These are phyloP conservation scores for Coniferiporia weirii DNA, from an alignment of 1,284 basidiomycete species.

Conservation along the genomic window DNA sequence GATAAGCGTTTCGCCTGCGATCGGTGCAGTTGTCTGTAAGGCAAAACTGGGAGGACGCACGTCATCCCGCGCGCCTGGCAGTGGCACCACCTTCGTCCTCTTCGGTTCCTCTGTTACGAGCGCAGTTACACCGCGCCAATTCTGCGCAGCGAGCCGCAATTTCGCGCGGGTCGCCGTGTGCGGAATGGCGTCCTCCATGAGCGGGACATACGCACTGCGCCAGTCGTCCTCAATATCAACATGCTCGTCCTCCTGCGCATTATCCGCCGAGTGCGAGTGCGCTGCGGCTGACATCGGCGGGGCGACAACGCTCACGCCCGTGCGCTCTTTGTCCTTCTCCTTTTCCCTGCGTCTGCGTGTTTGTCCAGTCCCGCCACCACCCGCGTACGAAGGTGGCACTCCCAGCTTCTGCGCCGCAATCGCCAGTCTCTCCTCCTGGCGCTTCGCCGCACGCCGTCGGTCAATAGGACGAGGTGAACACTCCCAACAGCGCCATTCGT, in stretches of 20 bases:
- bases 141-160: slow-evolving; percentile 52
- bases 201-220: slow-evolving; percentile 38
- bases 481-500: slow-evolving; percentile 63
- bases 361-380: slow-evolving; percentile 23
- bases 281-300: slow-evolving; percentile 9
- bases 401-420: slow-evolving; percentile 42
- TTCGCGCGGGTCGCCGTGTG: slow-evolving; percentile 45
- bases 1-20: slow-evolving; percentile 45
- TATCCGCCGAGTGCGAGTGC: slow-evolving; percentile 1
- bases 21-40: slow-evolving; percentile 42
- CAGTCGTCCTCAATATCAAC: slow-evolving; percentile 42
- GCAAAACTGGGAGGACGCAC: slow-evolving; percentile 48
- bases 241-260: slow-evolving; percentile 38
- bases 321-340: background rate
- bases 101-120: slow-evolving; percentile 33
- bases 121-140: slow-evolving; percentile 68
- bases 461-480: slow-evolving; percentile 48
- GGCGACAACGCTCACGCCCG: background rate
- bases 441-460: background rate
- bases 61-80: slow-evolving; percentile 18
- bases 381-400: slow-evolving; percentile 27
- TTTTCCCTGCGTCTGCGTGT: slow-evolving; percentile 16
- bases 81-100: slow-evolving; percentile 20
- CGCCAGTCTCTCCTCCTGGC: slow-evolving; percentile 28
- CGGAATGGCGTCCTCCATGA: slow-evolving; percentile 48